A percentile compares a stretch with the other conserved stretches of the same genome.
Evolutionary conservation across 352 stramenopile genomes (phyloP).

Genomic region (Pythium dissotocum): DNA sequence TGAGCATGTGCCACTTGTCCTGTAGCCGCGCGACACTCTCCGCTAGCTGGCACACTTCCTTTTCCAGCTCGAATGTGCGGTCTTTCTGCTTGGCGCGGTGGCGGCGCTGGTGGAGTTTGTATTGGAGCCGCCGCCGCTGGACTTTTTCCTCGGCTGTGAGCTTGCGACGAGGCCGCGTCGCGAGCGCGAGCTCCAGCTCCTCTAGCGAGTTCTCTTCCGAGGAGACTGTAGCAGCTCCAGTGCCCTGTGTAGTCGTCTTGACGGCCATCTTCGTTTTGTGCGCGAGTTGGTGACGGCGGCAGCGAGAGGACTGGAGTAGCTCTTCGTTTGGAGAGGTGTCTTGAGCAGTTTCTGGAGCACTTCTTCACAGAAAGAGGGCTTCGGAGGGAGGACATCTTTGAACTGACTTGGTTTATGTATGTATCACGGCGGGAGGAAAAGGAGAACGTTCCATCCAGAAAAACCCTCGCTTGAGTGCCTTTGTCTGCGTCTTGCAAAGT

Average conservation of each 20-base stretch:
- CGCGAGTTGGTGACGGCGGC: no score
- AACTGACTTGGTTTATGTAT: background rate
- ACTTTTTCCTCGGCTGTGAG: conserved; percentile 39
- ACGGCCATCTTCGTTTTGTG: background rate
- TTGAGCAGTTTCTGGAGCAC: background rate
- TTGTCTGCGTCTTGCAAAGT: no score
- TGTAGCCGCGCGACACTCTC: conserved; percentile 43
- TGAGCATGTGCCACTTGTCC: conserved; percentile 31
- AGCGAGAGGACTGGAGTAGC: background rate
- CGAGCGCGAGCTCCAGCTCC: background rate
- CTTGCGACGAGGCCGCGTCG: conserved; percentile 6
- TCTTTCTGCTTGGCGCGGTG: conserved; percentile 71
- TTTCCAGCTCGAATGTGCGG: conserved; percentile 39
- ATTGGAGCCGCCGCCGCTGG: conserved; percentile 48
- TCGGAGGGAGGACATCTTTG: background rate
- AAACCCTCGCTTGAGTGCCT: no score
- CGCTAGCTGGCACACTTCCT: conserved; percentile 43
- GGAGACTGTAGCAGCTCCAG: background rate
- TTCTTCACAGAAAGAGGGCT: background rate
- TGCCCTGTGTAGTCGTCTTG: background rate
- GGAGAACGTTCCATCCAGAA: background rate
- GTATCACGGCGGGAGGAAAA: background rate
- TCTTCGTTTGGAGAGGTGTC: background rate
- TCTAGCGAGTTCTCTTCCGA: background rate
- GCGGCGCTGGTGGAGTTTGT: conserved; percentile 68